Evolutionary conservation across 164 flowering plant genomes (phyloP).

Genomic region (Chloranthus sessilifolius): DNA sequence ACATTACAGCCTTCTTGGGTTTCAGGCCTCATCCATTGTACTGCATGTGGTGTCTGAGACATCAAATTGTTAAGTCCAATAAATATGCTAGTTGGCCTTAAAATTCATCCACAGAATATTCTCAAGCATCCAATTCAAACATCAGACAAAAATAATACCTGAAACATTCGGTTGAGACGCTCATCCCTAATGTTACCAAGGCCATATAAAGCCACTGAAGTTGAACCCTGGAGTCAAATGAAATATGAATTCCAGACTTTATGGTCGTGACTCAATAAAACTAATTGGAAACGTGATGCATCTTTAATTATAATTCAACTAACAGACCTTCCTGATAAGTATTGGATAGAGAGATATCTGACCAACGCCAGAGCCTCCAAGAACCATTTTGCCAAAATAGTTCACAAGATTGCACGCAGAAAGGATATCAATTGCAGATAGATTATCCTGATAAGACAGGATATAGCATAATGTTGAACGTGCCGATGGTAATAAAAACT

Average conservation of each 20-base stretch:
- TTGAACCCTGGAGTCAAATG: constrained; percentile 62
- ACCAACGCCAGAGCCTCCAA: constrained; percentile 99
- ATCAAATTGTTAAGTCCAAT: constrained; percentile 9
- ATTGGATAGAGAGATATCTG: constrained; percentile 86
- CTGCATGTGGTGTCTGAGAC: constrained; percentile 93
- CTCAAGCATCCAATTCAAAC: background rate
- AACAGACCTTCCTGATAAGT: constrained; percentile 80
- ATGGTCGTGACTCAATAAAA: background rate
- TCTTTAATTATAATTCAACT: background rate
- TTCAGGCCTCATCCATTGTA: constrained; percentile 98
- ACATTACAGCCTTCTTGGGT: constrained; percentile 73
- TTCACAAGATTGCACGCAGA: constrained; percentile 98
- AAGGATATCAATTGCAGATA: constrained; percentile 94
- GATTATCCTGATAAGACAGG: constrained; percentile 70
- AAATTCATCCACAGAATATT: background rate
- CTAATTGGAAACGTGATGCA: background rate
- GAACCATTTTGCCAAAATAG: constrained; percentile 96
- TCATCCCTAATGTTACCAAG: constrained; percentile 99
- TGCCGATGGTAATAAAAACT: background rate
- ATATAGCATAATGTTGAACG: constrained; percentile 10
- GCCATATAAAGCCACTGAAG: constrained; percentile 93
- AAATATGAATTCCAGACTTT: constrained; percentile 4
- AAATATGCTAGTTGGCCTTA: background rate
- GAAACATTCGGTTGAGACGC: constrained; percentile 96
- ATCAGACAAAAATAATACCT: constrained; percentile 37